Evolutionary conservation across 441 rosid species (phyloP).

Genomic region (Gossypium davidsonii): DNA sequence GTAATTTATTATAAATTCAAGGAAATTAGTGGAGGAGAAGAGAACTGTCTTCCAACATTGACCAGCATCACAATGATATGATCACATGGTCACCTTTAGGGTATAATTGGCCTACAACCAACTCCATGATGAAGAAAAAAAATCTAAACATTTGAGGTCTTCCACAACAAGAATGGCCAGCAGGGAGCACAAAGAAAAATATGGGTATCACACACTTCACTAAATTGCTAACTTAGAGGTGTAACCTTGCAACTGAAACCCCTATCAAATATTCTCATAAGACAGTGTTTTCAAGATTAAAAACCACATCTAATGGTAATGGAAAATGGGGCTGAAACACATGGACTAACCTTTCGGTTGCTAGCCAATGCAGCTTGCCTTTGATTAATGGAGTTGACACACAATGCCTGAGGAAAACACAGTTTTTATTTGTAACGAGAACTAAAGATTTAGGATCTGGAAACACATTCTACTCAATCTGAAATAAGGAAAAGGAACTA

Average conservation of each 20-base stretch:
- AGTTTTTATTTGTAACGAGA: slow-evolving; percentile 15
- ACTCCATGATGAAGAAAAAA: slow-evolving; percentile 5
- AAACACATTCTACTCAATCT: slow-evolving; percentile 1
- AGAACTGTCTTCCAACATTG: slow-evolving; percentile 3
- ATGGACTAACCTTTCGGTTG: slow-evolving; percentile 76
- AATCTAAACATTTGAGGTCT: background rate
- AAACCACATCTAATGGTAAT: background rate
- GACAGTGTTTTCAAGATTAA: background rate
- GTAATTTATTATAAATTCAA: background rate
- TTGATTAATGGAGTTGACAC: slow-evolving; percentile 64
- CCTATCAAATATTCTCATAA: background rate
- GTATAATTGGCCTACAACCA: slow-evolving; percentile 1
- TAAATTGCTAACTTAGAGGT: background rate
- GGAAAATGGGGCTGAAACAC: background rate
- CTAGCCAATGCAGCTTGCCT: slow-evolving; percentile 79
- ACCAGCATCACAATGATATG: background rate
- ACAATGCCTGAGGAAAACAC: slow-evolving; percentile 65
- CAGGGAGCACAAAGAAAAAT: background rate
- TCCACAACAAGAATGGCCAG: background rate
- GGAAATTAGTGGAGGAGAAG: background rate
- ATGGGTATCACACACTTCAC: background rate
- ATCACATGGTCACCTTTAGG: background rate
- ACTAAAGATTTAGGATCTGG: slow-evolving; percentile 5
- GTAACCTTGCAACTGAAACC: background rate
- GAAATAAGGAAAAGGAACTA: slow-evolving; percentile 11